phyloP scores from a whole-genome alignment of 306 rosid species.

The Quercus robur region DNA sequence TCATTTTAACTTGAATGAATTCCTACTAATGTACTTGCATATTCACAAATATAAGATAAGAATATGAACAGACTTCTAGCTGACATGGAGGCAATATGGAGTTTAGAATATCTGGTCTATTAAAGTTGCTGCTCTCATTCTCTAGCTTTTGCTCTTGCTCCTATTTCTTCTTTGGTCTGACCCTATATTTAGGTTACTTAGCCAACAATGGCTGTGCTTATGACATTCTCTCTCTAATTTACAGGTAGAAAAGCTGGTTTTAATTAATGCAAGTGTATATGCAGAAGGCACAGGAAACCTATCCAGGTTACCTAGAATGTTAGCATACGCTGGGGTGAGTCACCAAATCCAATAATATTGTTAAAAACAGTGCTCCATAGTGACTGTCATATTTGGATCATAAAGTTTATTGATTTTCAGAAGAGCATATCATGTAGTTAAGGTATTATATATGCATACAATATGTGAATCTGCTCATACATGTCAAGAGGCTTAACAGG shows the following conservation, averaged over 20 bases:
- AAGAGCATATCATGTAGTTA: background rate
- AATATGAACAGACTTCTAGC: background rate
- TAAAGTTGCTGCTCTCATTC: background rate
- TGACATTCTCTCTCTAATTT: slow-evolving; percentile 29
- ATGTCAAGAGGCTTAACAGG: background rate
- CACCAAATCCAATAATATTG: background rate
- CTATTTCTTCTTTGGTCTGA: background rate
- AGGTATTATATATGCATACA: background rate
- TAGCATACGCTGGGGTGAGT: slow-evolving; percentile 82
- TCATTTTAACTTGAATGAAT: background rate
- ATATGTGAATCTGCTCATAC: background rate
- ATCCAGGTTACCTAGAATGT: slow-evolving; percentile 59
- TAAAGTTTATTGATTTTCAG: background rate
- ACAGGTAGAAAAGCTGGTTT: slow-evolving; percentile 92
- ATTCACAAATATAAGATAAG: background rate
- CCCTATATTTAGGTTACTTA: background rate
- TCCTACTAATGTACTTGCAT: background rate
- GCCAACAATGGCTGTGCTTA: background rate
- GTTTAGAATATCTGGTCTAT: too few species aligned
- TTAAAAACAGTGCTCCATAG: background rate
- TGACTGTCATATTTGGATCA: background rate
- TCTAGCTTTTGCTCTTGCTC: background rate
- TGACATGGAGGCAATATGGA: background rate
- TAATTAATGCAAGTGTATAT: slow-evolving; percentile 90
- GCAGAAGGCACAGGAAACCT: slow-evolving; percentile 75